Base-by-base conservation (phyloP, 495 filamentous ascomycete genomes). In the Cryomyces minteri region DNA sequence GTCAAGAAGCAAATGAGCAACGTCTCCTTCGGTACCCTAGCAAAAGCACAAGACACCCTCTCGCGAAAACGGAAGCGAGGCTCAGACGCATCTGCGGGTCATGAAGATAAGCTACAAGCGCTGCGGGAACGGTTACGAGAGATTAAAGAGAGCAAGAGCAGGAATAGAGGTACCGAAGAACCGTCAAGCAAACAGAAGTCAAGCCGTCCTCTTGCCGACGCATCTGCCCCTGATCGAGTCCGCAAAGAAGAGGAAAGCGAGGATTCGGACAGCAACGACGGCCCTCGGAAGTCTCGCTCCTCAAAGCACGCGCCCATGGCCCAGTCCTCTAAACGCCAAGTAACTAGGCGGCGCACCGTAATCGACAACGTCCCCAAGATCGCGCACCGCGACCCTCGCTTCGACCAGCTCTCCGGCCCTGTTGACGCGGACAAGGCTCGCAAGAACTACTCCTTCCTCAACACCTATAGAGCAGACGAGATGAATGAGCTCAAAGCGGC, bases 261-360 rank as follows among this genome's bases (percentile, higher is more conserved):
- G 45, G 61, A 47, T 39, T 42, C 53, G 47, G 69, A 64, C 53
- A 39, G 50, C 4, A 52, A 57, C 41, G 53, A 58, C 3, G 51
- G 31, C 32, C 33, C 51, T 0, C 18, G 34, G 32, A 31, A 51
- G 28, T 53, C 58, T 14, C 79, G 87, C 8, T 54, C 76, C 28
- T 82, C 69, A 59, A 98, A 98, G 59, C 86, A 96, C 59, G 90
- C 90, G 0, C 90, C 90, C 0, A 70, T 74, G 43, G 79, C 84
- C 38, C 69, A 84, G 45, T 77, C 83, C 1, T 82, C 80, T 62
- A 94, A 88, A 60, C 74, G 73, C 8, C 77, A 79, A 25, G 88
- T 98, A 25, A 77, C 80, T 5, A 77, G 90, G 39, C 77, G 68
- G 54, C 83, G 87, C 6, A 77, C 73, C 32, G 78, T 86, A 14